Base-by-base conservation (phyloP, 768 basidiomycete genomes). In the Phaeotremella skinneri region DNA sequence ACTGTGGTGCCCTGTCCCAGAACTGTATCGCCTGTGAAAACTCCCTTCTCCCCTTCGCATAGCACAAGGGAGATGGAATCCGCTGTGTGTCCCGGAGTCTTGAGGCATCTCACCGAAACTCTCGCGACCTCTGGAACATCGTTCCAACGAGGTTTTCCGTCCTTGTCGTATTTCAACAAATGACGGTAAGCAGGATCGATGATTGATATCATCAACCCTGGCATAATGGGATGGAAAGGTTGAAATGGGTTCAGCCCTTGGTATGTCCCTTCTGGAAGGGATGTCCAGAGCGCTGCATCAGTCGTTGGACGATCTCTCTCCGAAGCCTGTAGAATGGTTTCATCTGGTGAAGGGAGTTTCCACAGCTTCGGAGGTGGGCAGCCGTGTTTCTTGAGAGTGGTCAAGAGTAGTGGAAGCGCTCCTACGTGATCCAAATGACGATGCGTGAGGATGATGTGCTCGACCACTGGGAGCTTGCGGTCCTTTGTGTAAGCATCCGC, bases 381-480 rank as follows among this genome's bases (percentile, higher is more conserved):
- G 5, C 87, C 89, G n/a, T 87, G 78, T 34, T 79, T 73, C 11
- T 81, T 79, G 1, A 96, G 81, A 41, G 90, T 83, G 4, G 70
- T 62, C 0, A 97, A 81, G 0, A 96, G 86, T 27, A 82, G 78
- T 0, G 83, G 83, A 1, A 96, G 79, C 3, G 92, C 94, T 5
- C 83, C 83, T 62, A 86, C 81, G 64, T 98, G 94, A 78, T 98
- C 94, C 29, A 80, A 79, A 73, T 98, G 94, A 82, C 86, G 86
- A 76, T 98, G 94, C 0, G 91, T 90, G 55, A 98, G 80, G 68
- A 98, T 80, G 76, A 98, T 89, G 72, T 97, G 91, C 11, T 89
- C 90, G 49, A 97, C 78, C 49, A 85, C 82, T 6, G 84, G 84
- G 27, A 70, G 29, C 26, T 43, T 59, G 17, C 53, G 29, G n/a